Evolutionary conservation across 2,329 filamentous ascomycete genomes (phyloP), one percentile per base, ranked within the genome.

Genomic region (Akanthomyces lecanii): DNA sequence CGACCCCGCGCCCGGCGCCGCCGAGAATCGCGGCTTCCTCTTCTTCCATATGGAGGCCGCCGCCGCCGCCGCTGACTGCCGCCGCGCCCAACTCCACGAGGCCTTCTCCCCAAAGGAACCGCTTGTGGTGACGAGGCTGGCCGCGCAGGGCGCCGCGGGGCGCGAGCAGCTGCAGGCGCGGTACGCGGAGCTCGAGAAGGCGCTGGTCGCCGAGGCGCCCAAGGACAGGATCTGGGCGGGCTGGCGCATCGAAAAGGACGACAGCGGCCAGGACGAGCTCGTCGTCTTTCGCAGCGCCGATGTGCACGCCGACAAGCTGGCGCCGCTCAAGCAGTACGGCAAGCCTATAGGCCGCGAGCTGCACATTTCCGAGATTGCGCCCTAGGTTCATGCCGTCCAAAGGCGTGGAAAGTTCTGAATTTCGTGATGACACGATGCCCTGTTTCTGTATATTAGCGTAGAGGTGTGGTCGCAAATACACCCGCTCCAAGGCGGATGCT

Each of bases 221-320:
- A 73, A 72, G 18, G 68, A 71, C 44, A 68, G 67, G 33, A 67
- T 78, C 23, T 77, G 74, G 66, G 74, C 69, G 18, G 78, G 76
- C 2, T 81, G 79, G 76, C 75, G 73, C 58, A 72, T 78, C 33
- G 79, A 82, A 57, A 76, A 72, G 63, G 67, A 71, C 4, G 69
- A 67, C 3, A 72, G 71, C 4, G 72, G 71, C 0, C 64, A 65
- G 3, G 71, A 74, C 55, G 76, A 79, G 59, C 71, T 79, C 30
- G 69, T 81, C 47, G 69, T 81, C 48, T 75, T 79, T 57, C 72
- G 71, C 68, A 76, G 74, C 5, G 75, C 75, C 67, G 68, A 72
- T 18, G 71, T 75, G 33, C 69, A 75, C 10, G 72, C 77, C 62
- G 72, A 69, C 23, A 71, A 75, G 55, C 63, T 69, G 60, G 71